A percentile compares a stretch with the other conserved stretches of the same genome.
Conservation (phyloP, 2,329 filamentous ascomycete genomes). For the Xylaria sp. region DNA sequence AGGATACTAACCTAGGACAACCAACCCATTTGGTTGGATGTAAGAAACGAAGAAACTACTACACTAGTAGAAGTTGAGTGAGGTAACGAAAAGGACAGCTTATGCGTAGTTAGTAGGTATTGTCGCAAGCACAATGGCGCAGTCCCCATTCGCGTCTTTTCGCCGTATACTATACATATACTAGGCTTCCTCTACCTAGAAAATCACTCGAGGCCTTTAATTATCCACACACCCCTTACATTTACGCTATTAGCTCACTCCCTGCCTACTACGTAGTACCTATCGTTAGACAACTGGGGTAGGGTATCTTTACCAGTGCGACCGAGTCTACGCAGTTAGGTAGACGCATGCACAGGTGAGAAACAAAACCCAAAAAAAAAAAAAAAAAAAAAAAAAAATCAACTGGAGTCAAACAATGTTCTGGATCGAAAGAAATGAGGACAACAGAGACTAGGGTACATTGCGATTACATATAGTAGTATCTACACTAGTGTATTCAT, state of each 20-base stretch:
- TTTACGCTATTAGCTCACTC: not conserved
- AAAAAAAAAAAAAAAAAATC: no score
- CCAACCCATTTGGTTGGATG: constrained; percentile 20
- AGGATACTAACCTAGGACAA: constrained; percentile 6
- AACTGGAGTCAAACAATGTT: no score
- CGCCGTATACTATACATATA: not conserved
- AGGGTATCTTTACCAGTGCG: not conserved
- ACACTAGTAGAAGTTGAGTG: no score
- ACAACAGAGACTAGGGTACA: no score
- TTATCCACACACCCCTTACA: constrained; percentile 21
- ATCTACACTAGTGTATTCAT: no score
- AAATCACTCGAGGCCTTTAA: constrained; percentile 2
- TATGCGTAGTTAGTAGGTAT: no score
- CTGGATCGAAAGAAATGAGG: not conserved
- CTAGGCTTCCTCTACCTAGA: not conserved
- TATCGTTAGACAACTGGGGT: not conserved
- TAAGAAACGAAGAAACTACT: not conserved
- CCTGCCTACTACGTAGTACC: not conserved
- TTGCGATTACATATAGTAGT: no score
- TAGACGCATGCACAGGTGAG: not conserved
- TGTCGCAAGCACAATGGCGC: constrained; percentile 10
- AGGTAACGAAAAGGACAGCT: no score
- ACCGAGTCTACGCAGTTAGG: not conserved
- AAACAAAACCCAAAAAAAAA: no score
- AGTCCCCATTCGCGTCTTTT: constrained; percentile 3